phyloP scores from a whole-genome alignment of 768 basidiomycete species.

The Collybia nuda region DNA sequence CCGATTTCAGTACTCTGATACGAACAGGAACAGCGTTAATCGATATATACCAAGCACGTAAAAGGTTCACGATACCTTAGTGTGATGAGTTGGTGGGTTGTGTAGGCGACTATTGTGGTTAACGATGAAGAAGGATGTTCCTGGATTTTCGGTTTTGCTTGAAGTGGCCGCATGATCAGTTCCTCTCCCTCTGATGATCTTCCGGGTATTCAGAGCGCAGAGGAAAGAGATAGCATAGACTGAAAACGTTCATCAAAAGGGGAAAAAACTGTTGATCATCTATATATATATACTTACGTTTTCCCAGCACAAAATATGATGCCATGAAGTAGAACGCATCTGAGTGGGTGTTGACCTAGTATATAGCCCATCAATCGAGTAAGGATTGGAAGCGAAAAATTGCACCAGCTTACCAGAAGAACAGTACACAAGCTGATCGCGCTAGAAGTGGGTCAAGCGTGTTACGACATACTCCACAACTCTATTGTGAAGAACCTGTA shows the following conservation, averaged over 20 bases:
- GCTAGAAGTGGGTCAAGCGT: background rate
- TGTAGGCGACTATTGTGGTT: constrained; percentile 1
- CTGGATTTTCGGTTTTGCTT: constrained; percentile 9
- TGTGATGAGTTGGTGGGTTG: background rate
- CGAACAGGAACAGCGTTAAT: background rate
- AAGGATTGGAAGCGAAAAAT: background rate
- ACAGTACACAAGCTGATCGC: background rate
- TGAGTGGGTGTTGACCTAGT: background rate
- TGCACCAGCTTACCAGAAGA: background rate
- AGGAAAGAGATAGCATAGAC: constrained; percentile 43
- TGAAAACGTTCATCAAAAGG: constrained; percentile 8
- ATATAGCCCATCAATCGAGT: background rate
- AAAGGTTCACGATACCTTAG: constrained; percentile 1
- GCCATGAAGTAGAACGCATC: constrained; percentile 5
- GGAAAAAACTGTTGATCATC: too few relatives aligned
- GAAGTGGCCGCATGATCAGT: constrained; percentile 37
- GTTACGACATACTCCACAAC: constrained; percentile 5
- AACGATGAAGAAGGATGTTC: background rate
- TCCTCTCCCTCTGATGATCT: constrained; percentile 47
- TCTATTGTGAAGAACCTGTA: constrained; percentile 10
- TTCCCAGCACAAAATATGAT: constrained; percentile 1
- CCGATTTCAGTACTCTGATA: constrained; percentile 16
- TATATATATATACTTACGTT: background rate
- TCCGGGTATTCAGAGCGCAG: constrained; percentile 56
- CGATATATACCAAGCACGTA: background rate